These are phyloP conservation scores for Schrenkiella parvula DNA, from an alignment of 345 rosid genomes.

Conservation along the genomic window DNA sequence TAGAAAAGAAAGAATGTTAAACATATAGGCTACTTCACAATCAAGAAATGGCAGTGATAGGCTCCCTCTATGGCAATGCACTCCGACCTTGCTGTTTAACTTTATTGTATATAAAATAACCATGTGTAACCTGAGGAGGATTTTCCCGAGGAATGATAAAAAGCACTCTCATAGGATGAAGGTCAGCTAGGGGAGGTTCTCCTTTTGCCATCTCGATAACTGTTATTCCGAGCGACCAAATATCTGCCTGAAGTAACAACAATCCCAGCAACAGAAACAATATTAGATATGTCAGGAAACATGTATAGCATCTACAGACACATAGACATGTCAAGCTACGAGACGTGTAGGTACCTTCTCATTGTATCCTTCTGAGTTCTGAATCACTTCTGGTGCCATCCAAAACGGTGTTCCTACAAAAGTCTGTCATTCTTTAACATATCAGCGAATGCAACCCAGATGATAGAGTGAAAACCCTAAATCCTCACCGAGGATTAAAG, in stretches of 20 bases:
- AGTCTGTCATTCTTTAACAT: conserved; percentile 60
- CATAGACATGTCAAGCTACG: conserved; percentile 13
- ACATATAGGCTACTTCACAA: conserved; percentile 4
- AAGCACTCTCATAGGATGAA: conserved; percentile 98
- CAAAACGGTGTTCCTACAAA: conserved; percentile 99
- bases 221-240: conserved; percentile 98
- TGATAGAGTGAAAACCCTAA: conserved; percentile 3
- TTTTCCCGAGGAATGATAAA: conserved; percentile 97
- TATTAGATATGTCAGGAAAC: neutral
- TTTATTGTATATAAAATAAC: conserved; percentile 25
- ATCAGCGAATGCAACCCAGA: conserved; percentile 39
- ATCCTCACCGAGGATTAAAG: neutral
- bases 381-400: conserved; percentile 99
- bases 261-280: conserved; percentile 2
- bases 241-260: conserved; percentile 75
- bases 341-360: conserved; percentile 62
- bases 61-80: neutral
- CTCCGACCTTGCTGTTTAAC: neutral
- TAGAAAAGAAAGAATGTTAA: conserved; percentile 13
- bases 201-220: conserved; percentile 99
- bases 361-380: conserved; percentile 92
- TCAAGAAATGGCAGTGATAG: neutral
- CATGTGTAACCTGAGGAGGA: conserved; percentile 84
- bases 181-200: conserved; percentile 99
- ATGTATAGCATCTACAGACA: conserved; percentile 2